Percentiles rank a stretch among this genome's conserved stretches.
phyloP scores from a whole-genome alignment of 306 rosid species.

The Vigna hirtella region DNA sequence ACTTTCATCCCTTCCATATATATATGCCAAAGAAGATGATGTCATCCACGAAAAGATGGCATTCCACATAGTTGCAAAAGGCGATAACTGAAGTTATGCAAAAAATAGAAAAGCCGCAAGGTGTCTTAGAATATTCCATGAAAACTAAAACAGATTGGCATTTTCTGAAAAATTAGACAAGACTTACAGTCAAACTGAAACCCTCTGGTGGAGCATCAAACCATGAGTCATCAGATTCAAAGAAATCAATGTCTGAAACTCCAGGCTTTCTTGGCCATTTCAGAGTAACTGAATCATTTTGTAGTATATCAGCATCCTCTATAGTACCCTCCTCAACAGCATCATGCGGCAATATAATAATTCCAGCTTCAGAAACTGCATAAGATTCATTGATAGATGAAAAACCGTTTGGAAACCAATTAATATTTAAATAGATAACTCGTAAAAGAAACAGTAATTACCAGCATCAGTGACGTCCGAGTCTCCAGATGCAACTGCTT shows the following conservation, averaged over 20 bases:
- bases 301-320: slow-evolving; percentile 53
- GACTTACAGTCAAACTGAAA: slow-evolving; percentile 75
- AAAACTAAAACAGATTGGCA: slow-evolving; percentile 28
- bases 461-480: slow-evolving; percentile 68
- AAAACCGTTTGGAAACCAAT: slow-evolving; percentile 22
- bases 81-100: slow-evolving; percentile 68
- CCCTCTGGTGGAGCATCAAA: slow-evolving; percentile 89
- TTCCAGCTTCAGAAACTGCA: slow-evolving; percentile 85
- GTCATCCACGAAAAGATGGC: slow-evolving; percentile 82
- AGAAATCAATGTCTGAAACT: slow-evolving; percentile 56
- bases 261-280: slow-evolving; percentile 81
- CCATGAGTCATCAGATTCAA: slow-evolving; percentile 79
- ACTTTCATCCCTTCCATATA: slow-evolving; percentile 88
- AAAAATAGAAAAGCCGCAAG: not conserved
- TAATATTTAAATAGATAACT: slow-evolving; percentile 38
- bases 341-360: slow-evolving; percentile 63
- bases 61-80: slow-evolving; percentile 89
- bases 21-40: slow-evolving; percentile 81
- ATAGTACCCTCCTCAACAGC: slow-evolving; percentile 48
- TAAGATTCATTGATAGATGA: slow-evolving; percentile 26
- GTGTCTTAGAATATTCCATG: slow-evolving; percentile 15
- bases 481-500: slow-evolving; percentile 69
- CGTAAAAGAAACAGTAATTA: slow-evolving; percentile 49
- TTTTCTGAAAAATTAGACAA: not conserved
- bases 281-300: slow-evolving; percentile 57